These are phyloP conservation scores for Gracilaria caudata DNA, from an alignment of 23 red algal species.

Conservation along the genomic window DNA sequence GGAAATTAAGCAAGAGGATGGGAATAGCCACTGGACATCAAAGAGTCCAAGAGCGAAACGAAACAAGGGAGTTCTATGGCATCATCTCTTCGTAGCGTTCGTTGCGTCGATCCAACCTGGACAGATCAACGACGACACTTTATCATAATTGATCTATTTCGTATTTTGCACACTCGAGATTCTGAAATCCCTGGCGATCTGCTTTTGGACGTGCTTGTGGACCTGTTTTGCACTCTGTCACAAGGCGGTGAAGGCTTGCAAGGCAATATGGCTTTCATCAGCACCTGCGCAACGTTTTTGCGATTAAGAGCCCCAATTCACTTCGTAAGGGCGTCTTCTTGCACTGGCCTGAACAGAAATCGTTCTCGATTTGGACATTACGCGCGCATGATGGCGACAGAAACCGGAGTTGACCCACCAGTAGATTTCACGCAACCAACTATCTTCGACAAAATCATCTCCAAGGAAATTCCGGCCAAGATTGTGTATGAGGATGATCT, in stretches of 20 bases:
- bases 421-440: conserved; percentile 49
- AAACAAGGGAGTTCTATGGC: too few relatives aligned
- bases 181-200: neutral
- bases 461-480: conserved; percentile 91
- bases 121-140: too few relatives aligned
- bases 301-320: neutral
- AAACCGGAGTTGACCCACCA: conserved; percentile 32
- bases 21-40: neutral
- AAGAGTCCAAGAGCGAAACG: too few relatives aligned
- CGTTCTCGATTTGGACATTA: neutral
- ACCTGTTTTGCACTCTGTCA: too few relatives aligned
- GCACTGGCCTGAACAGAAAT: neutral
- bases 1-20: neutral
- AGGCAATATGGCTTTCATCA: conserved; percentile 29
- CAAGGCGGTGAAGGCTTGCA: too few relatives aligned
- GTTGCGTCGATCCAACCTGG: too few relatives aligned
- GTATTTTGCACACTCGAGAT: too few relatives aligned
- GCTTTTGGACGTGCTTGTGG: too few relatives aligned
- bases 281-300: neutral
- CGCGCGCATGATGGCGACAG: conserved; percentile 43
- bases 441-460: conserved; percentile 83
- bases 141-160: too few relatives aligned
- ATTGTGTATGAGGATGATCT: conserved; percentile 93
- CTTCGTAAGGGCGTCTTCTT: neutral
- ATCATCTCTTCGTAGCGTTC: too few relatives aligned